A percentile compares a stretch with the other conserved stretches of the same genome.
phyloP scores from a whole-genome alignment of 139 green algal species.

The Auxenochlorella pyrenoidosa region DNA sequence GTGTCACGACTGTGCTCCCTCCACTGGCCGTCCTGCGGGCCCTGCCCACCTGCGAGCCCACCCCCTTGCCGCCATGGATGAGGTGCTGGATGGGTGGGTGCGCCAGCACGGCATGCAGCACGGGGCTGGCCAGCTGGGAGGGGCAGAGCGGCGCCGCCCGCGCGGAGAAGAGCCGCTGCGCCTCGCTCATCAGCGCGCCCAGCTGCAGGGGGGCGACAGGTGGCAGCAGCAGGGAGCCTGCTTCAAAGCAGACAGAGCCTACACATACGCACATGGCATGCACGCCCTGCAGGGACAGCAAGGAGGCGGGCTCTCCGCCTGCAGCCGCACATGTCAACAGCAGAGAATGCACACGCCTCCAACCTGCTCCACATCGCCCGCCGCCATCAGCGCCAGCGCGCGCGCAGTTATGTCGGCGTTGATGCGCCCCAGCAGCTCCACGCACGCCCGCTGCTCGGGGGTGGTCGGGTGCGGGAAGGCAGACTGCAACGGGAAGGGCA shows the following conservation, averaged over 20 bases:
- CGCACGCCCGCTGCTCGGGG: slow-evolving; percentile 42
- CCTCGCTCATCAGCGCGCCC: slow-evolving; percentile 64
- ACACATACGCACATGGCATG: not conserved
- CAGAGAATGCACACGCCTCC: slow-evolving; percentile 7
- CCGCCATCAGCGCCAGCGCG: slow-evolving; percentile 58
- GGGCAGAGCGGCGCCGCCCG: slow-evolving; percentile 65
- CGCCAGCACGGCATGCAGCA: slow-evolving; percentile 69
- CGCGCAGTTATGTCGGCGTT: slow-evolving; percentile 46
- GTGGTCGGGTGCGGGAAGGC: slow-evolving; percentile 55
- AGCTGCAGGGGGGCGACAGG: not conserved
- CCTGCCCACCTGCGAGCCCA: slow-evolving; percentile 61
- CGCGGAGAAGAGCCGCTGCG: slow-evolving; percentile 68
- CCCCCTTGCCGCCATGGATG: slow-evolving; percentile 77
- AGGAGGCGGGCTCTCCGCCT: no score
- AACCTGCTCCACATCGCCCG: slow-evolving; percentile 48
- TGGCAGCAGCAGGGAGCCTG: no score
- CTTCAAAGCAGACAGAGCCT: not conserved
- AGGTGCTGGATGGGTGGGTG: slow-evolving; percentile 56
- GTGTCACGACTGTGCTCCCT: no score
- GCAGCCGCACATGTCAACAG: no score
- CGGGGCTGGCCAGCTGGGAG: slow-evolving; percentile 66
- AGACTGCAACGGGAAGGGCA: not conserved
- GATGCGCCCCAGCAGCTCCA: slow-evolving; percentile 64
- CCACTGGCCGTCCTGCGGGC: not conserved
- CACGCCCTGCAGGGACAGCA: no score